Evolutionary conservation across 1,139 yeast genomes (phyloP).

Genomic region (Yamadazyma triangularis): DNA sequence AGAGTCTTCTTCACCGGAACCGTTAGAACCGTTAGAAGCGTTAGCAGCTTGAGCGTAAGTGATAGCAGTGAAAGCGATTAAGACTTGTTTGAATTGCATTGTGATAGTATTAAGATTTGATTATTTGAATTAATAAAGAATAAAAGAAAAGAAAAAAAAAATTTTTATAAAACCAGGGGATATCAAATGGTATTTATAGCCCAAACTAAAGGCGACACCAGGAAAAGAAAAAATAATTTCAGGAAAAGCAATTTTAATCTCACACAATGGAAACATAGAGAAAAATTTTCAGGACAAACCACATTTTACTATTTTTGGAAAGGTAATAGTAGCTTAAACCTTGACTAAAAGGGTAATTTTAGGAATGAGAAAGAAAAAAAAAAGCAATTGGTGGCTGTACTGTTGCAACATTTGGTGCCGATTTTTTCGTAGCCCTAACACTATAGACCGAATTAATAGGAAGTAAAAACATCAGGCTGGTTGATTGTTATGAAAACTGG

Average conservation of each 20-base stretch:
- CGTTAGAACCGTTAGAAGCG: conserved; percentile 29
- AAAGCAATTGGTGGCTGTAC: not conserved
- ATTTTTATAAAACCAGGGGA: conserved; percentile 6
- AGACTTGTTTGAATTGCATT: conserved; percentile 42
- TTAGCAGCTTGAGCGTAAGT: conserved; percentile 38
- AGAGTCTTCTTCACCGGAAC: conserved; percentile 18
- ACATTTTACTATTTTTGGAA: not conserved
- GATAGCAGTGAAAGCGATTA: conserved; percentile 39
- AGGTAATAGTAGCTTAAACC: too few species aligned
- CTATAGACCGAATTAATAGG: too few species aligned
- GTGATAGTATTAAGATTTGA: conserved; percentile 4
- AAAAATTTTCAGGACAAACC: not conserved
- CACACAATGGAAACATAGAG: not conserved
- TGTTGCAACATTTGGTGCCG: not conserved
- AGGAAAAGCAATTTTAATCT: not conserved
- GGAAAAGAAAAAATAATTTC: not conserved
- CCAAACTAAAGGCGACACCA: not conserved
- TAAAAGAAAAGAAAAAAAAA: conserved; percentile 5
- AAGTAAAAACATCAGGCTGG: too few species aligned
- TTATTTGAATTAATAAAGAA: conserved; percentile 3
- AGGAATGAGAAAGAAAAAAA: not conserved
- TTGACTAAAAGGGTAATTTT: not conserved
- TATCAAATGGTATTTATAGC: conserved; percentile 8
- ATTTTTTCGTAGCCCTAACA: too few species aligned
- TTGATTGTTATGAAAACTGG: too few species aligned